Evolutionary conservation across 768 basidiomycete species (phyloP), one percentile per base, ranked within the genome.

Genomic region (Dictyophora rubrovolvata): DNA sequence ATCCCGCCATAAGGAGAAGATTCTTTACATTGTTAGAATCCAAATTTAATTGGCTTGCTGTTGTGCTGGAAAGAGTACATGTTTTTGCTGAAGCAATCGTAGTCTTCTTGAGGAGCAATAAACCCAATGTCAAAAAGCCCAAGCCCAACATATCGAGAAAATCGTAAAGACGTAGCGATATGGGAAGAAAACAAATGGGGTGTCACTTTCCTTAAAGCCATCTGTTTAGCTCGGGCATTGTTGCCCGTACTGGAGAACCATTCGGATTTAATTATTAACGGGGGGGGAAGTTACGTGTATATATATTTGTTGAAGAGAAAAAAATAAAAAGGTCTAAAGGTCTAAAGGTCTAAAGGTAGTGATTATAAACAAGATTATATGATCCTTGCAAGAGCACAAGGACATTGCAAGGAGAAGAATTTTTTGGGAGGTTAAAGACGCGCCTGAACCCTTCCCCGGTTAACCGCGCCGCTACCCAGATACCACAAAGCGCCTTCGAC

Each of bases 401-500:
- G n/a, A n/a, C n/a, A n/a, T 28, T 3, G 7, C 28, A 28, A 28
- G 7, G 28, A 28, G 28, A 28, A 28, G 28, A 3, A 3, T 7
- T 28, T 28, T 28, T 28, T 28, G 28, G 28, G 28, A 28, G 4
- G 7, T 28, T n/a, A 42, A 9, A 42, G 42, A 42, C 42, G 42
- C 42, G 42, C 42, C 42, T 42, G 42, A 42, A n/a, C 42, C 42
- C 2, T 42, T 35, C 21, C 46, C 60, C 55, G 34, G 7, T 35
- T 16, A 34, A 3, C 7, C 28, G 46, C 17, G 61, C 56, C 8
- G 21, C 46, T 12, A 20, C 72, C 65, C 11, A 71, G 65, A 58
- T 71, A 75, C 63, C 66, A 70, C 28, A 67, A 35, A 10, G 70
- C 60, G 0, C 73, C 76, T 10, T 57, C 63, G 36, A 62, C 69